phyloP scores from a whole-genome alignment of 2,329 filamentous ascomycete genomes.

The Fusarium oxysporum region DNA sequence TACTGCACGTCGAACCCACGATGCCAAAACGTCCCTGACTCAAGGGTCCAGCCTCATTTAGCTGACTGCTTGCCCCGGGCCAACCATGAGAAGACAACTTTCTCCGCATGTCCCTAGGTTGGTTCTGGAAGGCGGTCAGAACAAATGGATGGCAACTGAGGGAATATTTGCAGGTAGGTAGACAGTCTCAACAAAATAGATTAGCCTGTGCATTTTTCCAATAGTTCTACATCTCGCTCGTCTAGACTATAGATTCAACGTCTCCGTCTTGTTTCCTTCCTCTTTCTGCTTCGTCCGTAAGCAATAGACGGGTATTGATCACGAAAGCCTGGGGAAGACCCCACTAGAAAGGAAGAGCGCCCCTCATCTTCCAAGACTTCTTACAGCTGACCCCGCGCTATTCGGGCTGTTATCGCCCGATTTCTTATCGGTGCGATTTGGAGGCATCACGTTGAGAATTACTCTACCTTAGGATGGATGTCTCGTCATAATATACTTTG shows the following conservation, averaged over 20 bases:
- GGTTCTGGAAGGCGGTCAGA: constrained; percentile 42
- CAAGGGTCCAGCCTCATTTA: constrained; percentile 35
- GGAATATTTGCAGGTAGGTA: constrained; percentile 15
- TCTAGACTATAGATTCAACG: background rate
- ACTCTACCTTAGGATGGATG: background rate
- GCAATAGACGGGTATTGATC: background rate
- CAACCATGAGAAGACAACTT: constrained; percentile 30
- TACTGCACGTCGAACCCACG: constrained; percentile 32
- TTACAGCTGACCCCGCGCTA: constrained; percentile 26
- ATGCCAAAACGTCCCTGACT: constrained; percentile 38
- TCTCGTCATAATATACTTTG: background rate
- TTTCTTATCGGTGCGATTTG: constrained; percentile 21
- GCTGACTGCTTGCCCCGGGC: constrained; percentile 4
- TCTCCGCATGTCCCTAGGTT: constrained; percentile 26
- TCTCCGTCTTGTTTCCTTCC: constrained; percentile 26
- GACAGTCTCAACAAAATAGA: constrained; percentile 8
- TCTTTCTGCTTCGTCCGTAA: constrained; percentile 6
- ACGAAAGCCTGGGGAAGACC: constrained; percentile 19
- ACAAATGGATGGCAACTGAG: constrained; percentile 25
- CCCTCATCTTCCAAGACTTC: constrained; percentile 32
- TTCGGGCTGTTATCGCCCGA: constrained; percentile 20
- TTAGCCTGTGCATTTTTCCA: background rate
- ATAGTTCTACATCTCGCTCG: background rate
- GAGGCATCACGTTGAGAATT: background rate
- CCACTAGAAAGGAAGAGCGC: constrained; percentile 13